Evolutionary conservation across 768 basidiomycete genomes (phyloP).

Genomic region (Psilocybe subaeruginosa): DNA sequence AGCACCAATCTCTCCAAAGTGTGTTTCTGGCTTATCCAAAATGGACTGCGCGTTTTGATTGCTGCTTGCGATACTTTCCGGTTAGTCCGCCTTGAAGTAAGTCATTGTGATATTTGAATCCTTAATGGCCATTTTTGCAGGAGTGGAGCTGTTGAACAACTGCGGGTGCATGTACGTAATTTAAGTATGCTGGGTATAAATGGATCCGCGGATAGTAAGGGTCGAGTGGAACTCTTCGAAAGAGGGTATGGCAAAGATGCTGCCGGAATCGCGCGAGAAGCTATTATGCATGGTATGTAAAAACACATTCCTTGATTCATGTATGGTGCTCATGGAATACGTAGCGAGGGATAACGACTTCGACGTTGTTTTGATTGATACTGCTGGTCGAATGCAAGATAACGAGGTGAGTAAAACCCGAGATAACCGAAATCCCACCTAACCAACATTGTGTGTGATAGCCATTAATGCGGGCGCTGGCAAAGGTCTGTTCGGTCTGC

Average conservation of each 20-base stretch:
- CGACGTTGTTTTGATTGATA: constrained; percentile 97
- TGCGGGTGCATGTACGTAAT: constrained; percentile 95
- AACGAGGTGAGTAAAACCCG: constrained; percentile 73
- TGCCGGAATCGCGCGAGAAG: constrained; percentile 97
- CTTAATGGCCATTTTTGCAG: constrained; percentile 34
- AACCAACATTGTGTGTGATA: constrained; percentile 28
- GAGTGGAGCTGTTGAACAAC: constrained; percentile 97
- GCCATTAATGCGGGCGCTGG: constrained; percentile 98
- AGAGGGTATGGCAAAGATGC: constrained; percentile 98
- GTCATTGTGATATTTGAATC: not conserved
- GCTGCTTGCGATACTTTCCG: constrained; percentile 99
- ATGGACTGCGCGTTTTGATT: constrained; percentile 89
- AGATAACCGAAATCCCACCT: not conserved
- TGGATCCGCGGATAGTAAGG: constrained; percentile 68
- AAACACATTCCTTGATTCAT: not conserved
- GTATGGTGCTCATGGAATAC: constrained; percentile 6
- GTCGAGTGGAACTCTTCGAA: constrained; percentile 91
- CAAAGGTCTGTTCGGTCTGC: constrained; percentile 60
- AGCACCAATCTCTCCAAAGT: constrained; percentile 98
- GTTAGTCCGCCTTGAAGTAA: constrained; percentile 34
- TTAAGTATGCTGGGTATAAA: constrained; percentile 80
- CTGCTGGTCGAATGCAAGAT: constrained; percentile 99
- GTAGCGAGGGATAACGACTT: constrained; percentile 87
- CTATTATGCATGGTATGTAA: constrained; percentile 80
- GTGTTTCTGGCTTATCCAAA: constrained; percentile 99